A percentile compares a stretch with the other conserved stretches of the same genome.
Evolutionary conservation across 148 eudicot species (phyloP).

Genomic region (Heliosperma pusillum): DNA sequence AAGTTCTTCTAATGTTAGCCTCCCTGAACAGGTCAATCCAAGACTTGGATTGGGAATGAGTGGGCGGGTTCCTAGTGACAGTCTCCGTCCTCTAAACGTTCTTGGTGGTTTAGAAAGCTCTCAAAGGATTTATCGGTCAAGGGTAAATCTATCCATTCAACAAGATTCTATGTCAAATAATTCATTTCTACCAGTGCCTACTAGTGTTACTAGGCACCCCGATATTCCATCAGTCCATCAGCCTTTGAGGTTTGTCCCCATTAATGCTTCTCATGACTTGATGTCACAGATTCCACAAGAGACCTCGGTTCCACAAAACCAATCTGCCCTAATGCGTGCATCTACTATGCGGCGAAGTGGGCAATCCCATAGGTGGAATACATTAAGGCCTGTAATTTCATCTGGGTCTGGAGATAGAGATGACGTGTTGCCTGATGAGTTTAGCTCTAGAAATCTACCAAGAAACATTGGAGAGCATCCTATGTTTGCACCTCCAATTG

Average conservation of each 20-base stretch:
- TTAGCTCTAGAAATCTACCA: constrained; percentile 41
- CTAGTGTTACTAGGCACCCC: constrained; percentile 29
- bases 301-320: constrained; percentile 32
- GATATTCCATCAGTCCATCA: constrained; percentile 34
- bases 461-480: constrained; percentile 60
- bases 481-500: constrained; percentile 51
- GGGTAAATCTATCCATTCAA: constrained; percentile 44
- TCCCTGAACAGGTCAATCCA: constrained; percentile 40
- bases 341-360: constrained; percentile 46
- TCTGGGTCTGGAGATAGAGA: constrained; percentile 36
- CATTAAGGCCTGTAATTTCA: constrained; percentile 41
- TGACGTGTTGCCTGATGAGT: constrained; percentile 32
- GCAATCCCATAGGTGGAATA: constrained; percentile 58
- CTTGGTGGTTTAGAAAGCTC: constrained; percentile 42
- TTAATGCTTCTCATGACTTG: constrained; percentile 44
- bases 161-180: constrained; percentile 37
- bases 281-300: constrained; percentile 36
- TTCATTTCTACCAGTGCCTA: constrained; percentile 30
- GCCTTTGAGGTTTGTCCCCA: constrained; percentile 41
- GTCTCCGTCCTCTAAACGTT: constrained; percentile 30
- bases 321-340: constrained; percentile 30
- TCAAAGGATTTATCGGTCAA: constrained; percentile 50
- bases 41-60: constrained; percentile 54
- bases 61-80: constrained; percentile 38
- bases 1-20: constrained; percentile 22